These are phyloP conservation scores for Dothideomycetidae sp. DNA, from an alignment of 2,329 filamentous ascomycete species.

Conservation along the genomic window DNA sequence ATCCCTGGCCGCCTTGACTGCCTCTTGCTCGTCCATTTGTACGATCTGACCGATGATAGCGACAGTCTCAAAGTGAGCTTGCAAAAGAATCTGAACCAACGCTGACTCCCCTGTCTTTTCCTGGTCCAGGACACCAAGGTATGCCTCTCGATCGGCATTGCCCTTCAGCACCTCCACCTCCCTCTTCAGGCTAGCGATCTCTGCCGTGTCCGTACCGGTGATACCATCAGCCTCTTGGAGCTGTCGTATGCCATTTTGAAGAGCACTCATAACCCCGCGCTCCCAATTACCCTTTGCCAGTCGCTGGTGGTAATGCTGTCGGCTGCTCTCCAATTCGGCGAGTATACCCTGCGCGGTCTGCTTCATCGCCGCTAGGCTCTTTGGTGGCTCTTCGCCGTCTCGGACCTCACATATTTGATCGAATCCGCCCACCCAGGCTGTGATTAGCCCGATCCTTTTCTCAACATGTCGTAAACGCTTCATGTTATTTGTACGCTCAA, in stretches of 20 bases:
- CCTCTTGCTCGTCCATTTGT: conserved; percentile 69
- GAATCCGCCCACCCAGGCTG: conserved; percentile 84
- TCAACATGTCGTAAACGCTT: conserved; percentile 72
- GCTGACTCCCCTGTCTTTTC: conserved; percentile 68
- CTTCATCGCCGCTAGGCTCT: conserved; percentile 58
- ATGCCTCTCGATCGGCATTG: conserved; percentile 66
- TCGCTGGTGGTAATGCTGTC: conserved; percentile 79
- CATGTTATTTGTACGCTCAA: conserved; percentile 65
- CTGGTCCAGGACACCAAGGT: conserved; percentile 64
- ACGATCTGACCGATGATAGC: conserved; percentile 69
- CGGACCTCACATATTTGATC: conserved; percentile 63
- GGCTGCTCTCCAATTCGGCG: conserved; percentile 74
- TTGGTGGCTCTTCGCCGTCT: conserved; percentile 51
- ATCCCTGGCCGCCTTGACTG: conserved; percentile 61
- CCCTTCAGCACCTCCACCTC: conserved; percentile 79
- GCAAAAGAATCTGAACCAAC: conserved; percentile 68
- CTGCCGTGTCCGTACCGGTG: conserved; percentile 42
- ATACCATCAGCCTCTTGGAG: conserved; percentile 54
- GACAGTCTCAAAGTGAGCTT: conserved; percentile 84
- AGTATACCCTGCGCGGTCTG: conserved; percentile 83
- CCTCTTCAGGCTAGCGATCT: conserved; percentile 57
- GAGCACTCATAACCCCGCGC: conserved; percentile 68
- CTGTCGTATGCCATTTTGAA: conserved; percentile 71
- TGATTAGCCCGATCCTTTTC: conserved; percentile 71
- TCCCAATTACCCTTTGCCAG: conserved; percentile 76